A percentile compares a stretch with the other conserved stretches of the same genome.
phyloP scores from a whole-genome alignment of 148 eudicot species.

The Spergularia bocconei region DNA sequence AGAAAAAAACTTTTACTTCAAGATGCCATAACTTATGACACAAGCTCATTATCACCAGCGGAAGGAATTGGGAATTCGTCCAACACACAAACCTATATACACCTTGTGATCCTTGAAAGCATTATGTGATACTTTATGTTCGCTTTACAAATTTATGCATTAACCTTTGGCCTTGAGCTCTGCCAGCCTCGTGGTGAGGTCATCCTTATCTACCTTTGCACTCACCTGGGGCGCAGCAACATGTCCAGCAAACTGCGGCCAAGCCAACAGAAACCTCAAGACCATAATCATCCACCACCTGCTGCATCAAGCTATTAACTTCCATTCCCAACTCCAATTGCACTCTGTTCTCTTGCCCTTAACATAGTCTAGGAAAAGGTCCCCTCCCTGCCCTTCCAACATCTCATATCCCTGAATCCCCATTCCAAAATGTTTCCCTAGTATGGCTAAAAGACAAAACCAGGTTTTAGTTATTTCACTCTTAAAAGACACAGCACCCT shows the following conservation, averaged over 20 bases:
- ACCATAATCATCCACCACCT: constrained; percentile 38
- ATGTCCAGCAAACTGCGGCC: constrained; percentile 34
- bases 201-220: constrained; percentile 37
- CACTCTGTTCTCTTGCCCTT: no score
- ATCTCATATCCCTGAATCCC: no score
- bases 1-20: no score
- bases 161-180: constrained; percentile 36
- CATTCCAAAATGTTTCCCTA: no score
- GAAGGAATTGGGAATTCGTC: no score
- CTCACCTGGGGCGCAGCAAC: constrained; percentile 25
- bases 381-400: no score
- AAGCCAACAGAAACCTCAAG: constrained; percentile 30
- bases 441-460: no score
- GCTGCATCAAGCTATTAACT: constrained; percentile 35
- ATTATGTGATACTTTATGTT: neutral
- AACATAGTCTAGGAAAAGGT: no score
- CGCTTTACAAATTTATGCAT: neutral
- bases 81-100: neutral
- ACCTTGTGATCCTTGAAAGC: constrained; percentile 3
- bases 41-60: no score
- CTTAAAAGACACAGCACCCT: no score
- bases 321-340: constrained; percentile 15
- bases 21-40: no score
- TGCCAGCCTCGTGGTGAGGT: constrained; percentile 33
- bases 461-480: no score